Percentiles rank a stretch among this genome's conserved stretches.
Conservation (phyloP, 176 grass and related monocot genomes). For the Triticum timopheevii region DNA sequence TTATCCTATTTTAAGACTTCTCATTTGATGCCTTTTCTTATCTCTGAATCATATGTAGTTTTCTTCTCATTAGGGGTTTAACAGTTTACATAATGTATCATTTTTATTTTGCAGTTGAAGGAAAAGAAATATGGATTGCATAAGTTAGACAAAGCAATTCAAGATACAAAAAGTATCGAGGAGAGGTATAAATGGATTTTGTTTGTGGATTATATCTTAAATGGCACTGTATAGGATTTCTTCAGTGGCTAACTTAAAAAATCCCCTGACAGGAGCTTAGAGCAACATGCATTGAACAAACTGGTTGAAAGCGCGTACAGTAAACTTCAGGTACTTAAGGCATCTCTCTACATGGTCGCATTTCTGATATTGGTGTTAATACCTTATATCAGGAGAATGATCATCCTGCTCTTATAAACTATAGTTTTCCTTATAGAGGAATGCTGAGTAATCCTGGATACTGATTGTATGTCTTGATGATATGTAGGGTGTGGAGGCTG, state of each 20-base stretch:
- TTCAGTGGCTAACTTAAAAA: conserved; percentile 36
- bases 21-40: neutral
- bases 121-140: conserved; percentile 69
- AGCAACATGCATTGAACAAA: conserved; percentile 78
- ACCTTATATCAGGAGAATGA: neutral
- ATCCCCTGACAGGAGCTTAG: conserved; percentile 53
- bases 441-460: neutral
- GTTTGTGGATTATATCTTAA: conserved; percentile 11
- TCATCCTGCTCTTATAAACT: neutral
- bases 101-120: conserved; percentile 44
- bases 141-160: conserved; percentile 68
- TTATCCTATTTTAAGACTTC: neutral
- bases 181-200: conserved; percentile 50
- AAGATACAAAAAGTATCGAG: conserved; percentile 61
- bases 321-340: conserved; percentile 62
- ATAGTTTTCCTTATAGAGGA: neutral
- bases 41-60: neutral
- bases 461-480: conserved; percentile 8
- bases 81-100: neutral
- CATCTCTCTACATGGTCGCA: conserved; percentile 8
- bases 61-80: neutral
- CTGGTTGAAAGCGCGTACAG: conserved; percentile 69
- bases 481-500: neutral
- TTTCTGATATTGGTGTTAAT: neutral
- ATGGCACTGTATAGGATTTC: conserved; percentile 9